Base-by-base conservation (phyloP, 2,329 filamentous ascomycete species). In the Botrytis fabae region DNA sequence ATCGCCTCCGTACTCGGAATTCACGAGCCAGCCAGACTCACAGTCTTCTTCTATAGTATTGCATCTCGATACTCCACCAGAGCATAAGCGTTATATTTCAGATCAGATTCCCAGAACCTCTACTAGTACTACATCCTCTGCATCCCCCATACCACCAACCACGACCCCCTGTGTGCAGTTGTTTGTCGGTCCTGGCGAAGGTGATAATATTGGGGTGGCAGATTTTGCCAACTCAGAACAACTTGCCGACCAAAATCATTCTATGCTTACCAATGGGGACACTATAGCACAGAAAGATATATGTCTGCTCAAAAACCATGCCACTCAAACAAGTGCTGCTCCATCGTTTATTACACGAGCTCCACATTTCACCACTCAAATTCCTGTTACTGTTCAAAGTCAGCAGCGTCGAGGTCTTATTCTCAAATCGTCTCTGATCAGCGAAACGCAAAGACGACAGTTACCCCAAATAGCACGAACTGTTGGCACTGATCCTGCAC, bases 11-110 rank as follows among this genome's bases (percentile, higher is more conserved):
- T 69, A 42, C 42, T 72, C 71, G 10, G 65, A 69, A 8, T 62
- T 72, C 10, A 72, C 71, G 32, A 69, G 54, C 42, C 63, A 69
- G 40, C 40, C 54, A 22, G 38, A 72, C 20, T 72, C 71, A 18
- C 54, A 69, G 16, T 72, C 71, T 28, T 72, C 71, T 44, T 72
- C 71, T 48, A 72, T 72, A 69, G 64, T 72, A 25, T 69, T 72
- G 14, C 64, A 72, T 62, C 71, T 72, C n/a, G 64, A 72, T 61
- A 72, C 71, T 32, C 71, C 71, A 18, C 64, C 71, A 8, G 64
- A 72, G 46, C 44, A 69, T 2, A 72, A 51, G 14, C 51, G 35
- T 16, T 51, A 18, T 28, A 25, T 32, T 42, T 46, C 38, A 35
- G 10, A 40, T 35, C 42, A 35, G n/a, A 44, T 40, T 9, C 38